Conservation (phyloP, 805 yeast genomes). For the Candida silvatica region DNA sequence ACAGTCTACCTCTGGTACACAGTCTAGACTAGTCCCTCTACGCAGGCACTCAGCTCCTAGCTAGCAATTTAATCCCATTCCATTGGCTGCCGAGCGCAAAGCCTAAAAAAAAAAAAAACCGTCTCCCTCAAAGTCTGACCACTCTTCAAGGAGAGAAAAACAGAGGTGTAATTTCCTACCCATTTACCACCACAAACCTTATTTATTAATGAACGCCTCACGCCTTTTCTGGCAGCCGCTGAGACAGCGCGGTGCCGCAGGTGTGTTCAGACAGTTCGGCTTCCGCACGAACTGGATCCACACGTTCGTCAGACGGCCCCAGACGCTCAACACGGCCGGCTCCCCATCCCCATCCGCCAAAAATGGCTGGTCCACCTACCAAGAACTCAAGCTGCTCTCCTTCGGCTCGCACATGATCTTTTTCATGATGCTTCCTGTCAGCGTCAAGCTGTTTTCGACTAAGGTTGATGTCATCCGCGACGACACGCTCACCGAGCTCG, state of each 20-base stretch:
- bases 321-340: constrained; percentile 1
- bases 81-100: no score
- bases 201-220: no score
- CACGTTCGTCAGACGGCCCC: constrained; percentile 2
- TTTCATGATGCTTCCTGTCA: constrained; percentile 21
- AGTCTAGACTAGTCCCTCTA: no score
- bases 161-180: no score
- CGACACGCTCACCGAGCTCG: constrained; percentile 13
- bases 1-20: no score
- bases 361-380: constrained; percentile 18
- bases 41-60: no score
- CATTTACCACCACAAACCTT: no score
- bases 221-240: not conserved
- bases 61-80: no score
- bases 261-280: not conserved
- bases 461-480: constrained; percentile 22
- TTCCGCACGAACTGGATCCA: not conserved
- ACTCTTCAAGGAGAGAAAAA: no score
- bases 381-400: constrained; percentile 21
- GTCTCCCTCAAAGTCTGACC: no score
- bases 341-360: no score
- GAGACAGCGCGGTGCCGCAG: not conserved
- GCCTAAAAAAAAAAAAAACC: no score
- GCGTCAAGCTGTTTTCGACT: constrained; percentile 19
- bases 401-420: constrained; percentile 24